Evolutionary conservation across 441 rosid species (phyloP).

Genomic region (Euphorbia celastroides): DNA sequence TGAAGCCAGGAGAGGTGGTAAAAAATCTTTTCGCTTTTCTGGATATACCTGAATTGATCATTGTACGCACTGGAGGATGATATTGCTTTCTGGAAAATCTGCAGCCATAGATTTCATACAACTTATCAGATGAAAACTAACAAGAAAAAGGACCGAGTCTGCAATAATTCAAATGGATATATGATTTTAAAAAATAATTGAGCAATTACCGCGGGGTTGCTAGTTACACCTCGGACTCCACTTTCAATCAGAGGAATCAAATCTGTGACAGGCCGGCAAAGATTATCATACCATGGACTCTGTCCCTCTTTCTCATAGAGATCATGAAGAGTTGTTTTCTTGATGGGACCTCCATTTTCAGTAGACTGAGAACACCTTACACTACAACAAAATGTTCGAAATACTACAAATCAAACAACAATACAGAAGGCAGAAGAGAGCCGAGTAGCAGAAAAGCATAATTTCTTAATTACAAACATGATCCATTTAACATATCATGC

Average conservation of each 20-base stretch:
- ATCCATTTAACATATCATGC: not conserved
- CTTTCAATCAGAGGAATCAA: constrained; percentile 74
- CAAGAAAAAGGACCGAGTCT: not conserved
- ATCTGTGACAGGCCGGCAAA: constrained; percentile 96
- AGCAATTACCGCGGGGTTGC: constrained; percentile 88
- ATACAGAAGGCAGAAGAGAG: not conserved
- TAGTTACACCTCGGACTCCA: constrained; percentile 96
- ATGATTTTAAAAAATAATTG: not conserved
- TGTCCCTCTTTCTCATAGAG: constrained; percentile 88
- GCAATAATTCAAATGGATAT: not conserved
- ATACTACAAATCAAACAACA: not conserved
- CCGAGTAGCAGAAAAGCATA: constrained; percentile 8
- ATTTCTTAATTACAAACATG: not conserved
- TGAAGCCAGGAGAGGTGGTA: not conserved
- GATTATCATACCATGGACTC: constrained; percentile 99
- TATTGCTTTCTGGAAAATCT: constrained; percentile 98
- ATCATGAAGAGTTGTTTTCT: constrained; percentile 81
- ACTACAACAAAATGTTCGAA: constrained; percentile 30
- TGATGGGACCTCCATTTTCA: constrained; percentile 50
- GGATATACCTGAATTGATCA: constrained; percentile 86
- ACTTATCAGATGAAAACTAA: not conserved
- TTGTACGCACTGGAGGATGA: constrained; percentile 94
- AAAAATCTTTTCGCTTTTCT: not conserved
- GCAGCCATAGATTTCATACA: constrained; percentile 30
- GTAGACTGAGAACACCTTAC: constrained; percentile 62